phyloP scores from a whole-genome alignment of 257 asterid species.

The Petunia secreta region DNA sequence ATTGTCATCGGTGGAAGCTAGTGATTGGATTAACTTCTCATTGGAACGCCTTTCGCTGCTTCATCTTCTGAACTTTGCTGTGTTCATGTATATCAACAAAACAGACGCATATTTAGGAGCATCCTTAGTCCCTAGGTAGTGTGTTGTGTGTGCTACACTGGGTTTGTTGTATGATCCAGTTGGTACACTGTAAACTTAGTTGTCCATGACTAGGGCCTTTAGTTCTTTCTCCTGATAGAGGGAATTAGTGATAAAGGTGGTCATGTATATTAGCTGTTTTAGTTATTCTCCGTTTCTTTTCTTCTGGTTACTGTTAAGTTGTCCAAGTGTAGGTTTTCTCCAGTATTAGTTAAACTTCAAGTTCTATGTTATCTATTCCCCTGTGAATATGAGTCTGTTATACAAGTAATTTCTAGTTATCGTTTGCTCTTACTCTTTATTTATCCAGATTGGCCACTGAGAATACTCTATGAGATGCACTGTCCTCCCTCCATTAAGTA shows the following conservation, averaged over 20 bases:
- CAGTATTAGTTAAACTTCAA: background rate
- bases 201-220: conserved; percentile 14
- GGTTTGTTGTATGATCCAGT: conserved; percentile 33
- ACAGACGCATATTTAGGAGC: background rate
- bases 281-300: background rate
- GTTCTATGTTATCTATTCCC: background rate
- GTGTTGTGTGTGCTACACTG: conserved; percentile 12
- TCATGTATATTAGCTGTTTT: conserved; percentile 38
- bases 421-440: background rate
- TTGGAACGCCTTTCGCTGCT: conserved; percentile 12
- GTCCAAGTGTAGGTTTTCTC: conserved; percentile 5
- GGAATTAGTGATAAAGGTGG: conserved; percentile 29
- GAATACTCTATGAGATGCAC: background rate
- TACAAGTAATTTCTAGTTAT: background rate
- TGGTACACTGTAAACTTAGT: conserved; percentile 24
- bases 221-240: conserved; percentile 12
- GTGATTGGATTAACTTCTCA: conserved; percentile 9
- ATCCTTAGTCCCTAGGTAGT: conserved; percentile 1
- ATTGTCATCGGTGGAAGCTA: conserved; percentile 13
- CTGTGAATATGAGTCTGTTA: conserved; percentile 9
- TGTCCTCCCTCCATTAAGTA: background rate
- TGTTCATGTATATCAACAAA: background rate
- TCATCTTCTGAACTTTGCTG: conserved; percentile 16
- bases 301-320: conserved; percentile 13
- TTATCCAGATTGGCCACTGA: background rate